phyloP scores from a whole-genome alignment of 2,329 filamentous ascomycete species.

The Zasmidium angulare region DNA sequence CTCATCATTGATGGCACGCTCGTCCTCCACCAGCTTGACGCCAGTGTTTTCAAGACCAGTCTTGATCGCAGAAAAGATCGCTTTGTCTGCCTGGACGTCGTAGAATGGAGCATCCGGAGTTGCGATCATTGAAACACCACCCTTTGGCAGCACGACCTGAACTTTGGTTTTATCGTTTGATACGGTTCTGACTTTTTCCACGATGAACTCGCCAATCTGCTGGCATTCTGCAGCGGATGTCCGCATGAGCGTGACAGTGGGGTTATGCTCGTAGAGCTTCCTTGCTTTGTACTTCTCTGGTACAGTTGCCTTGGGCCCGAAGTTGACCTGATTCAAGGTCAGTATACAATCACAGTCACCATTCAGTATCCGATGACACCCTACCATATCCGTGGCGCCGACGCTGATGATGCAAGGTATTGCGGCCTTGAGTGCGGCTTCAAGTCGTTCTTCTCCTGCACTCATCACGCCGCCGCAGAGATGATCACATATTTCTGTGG shows the following conservation, averaged over 20 bases:
- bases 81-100: conserved; percentile 49
- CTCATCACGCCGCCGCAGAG: conserved; percentile 63
- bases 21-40: conserved; percentile 51
- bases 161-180: conserved; percentile 44
- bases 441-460: conserved; percentile 58
- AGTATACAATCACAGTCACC: background rate
- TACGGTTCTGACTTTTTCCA: conserved; percentile 49
- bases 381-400: conserved; percentile 55
- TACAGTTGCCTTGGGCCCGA: conserved; percentile 57
- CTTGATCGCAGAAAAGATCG: conserved; percentile 50
- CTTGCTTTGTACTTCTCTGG: conserved; percentile 56
- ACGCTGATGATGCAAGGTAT: conserved; percentile 58
- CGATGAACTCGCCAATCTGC: conserved; percentile 58
- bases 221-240: conserved; percentile 59
- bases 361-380: background rate
- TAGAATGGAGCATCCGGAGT: conserved; percentile 54
- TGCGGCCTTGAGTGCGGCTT: conserved; percentile 56
- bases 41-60: conserved; percentile 49
- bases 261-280: conserved; percentile 64
- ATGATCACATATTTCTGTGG: conserved; percentile 66
- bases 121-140: conserved; percentile 63
- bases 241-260: conserved; percentile 65
- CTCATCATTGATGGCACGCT: conserved; percentile 56
- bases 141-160: conserved; percentile 60
- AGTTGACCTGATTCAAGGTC: conserved; percentile 48